Evolutionary conservation across 2,329 filamentous ascomycete species (phyloP), one percentile per base, ranked within the genome.

Genomic region (Microcyclospora tardicrescens): DNA sequence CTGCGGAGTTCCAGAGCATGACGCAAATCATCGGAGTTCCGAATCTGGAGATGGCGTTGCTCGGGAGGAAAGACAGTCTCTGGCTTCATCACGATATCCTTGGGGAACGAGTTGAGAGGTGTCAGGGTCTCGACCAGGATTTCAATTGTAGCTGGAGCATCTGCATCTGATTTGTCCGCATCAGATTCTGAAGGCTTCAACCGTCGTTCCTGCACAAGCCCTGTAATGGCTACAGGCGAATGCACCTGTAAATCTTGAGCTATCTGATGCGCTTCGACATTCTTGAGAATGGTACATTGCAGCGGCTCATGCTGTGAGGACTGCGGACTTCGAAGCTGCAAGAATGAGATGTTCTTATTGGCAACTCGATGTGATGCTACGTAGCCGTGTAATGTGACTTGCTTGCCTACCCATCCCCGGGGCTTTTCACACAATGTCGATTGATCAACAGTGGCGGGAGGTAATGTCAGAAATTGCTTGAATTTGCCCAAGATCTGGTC

Each of bases 21-120:
- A 15, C 75, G 73, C 4, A 95, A 65, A 14, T 72, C 62, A 6
- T 64, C 58, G 39, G 86, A 78, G 38, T 84, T 89, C 24, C 87
- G 78, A 33, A 98, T 70, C 51, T 96, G 86, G 13, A 95, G 64
- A 60, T 96, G 84, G 15, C 91, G 77, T 41, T 81, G 73, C 35
- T 82, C 73, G 0, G 79, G 75, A 0, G 81, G 72, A 53, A 91
- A 94, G 0, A 77, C 70, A 2, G 81, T 82, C 35, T 81, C 78
- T 12, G 77, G 66, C 2, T 80, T 82, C 44, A 93, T 75, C 42
- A 91, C 79, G 40, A 93, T 77, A 45, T 87, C 75, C 33, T 73
- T 73, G 0, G 82, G 76, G 39, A 93, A 84, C 0, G 71, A 63
- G 49, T 89, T 89, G 3, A 95, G 68, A 36, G 74, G 70, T 33